phyloP scores from a whole-genome alignment of 2,329 filamentous ascomycete species.

The Aspergillus fischeri region DNA sequence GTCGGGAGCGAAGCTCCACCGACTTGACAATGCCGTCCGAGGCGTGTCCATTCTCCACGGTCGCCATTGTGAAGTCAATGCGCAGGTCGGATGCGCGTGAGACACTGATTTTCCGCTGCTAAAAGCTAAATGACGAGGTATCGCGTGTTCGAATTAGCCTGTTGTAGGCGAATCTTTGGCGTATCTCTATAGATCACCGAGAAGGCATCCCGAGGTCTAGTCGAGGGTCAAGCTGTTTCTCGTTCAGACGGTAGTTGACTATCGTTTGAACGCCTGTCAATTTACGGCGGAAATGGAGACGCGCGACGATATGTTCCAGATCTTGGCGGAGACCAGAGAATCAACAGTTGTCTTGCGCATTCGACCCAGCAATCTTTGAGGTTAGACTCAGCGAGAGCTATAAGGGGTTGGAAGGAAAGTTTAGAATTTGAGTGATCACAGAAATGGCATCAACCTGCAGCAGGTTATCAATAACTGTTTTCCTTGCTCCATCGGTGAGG shows the following conservation, averaged over 20 bases:
- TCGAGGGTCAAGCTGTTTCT: neutral
- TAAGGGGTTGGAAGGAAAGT: neutral
- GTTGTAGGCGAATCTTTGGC: neutral
- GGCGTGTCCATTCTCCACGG: conserved; percentile 24
- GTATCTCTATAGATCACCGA: neutral
- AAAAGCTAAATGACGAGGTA: neutral
- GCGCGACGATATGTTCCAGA: conserved; percentile 2
- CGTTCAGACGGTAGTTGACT: neutral
- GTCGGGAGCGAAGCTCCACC: conserved; percentile 7
- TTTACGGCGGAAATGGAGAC: neutral
- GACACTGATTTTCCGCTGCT: neutral
- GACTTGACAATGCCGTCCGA: conserved; percentile 16
- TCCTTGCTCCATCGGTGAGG: conserved; percentile 17
- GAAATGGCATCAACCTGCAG: neutral
- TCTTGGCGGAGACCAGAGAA: conserved; percentile 5
- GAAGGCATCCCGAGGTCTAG: neutral
- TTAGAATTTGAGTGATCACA: neutral
- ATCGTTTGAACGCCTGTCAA: neutral
- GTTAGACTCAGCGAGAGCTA: neutral
- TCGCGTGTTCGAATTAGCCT: conserved; percentile 1
- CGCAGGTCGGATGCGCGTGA: conserved; percentile 3
- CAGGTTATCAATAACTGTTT: conserved; percentile 4
- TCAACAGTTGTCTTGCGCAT: neutral
- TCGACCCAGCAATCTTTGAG: neutral
- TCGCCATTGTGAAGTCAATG: conserved; percentile 21